Percentiles rank a stretch among this genome's conserved stretches.
These are phyloP conservation scores for Thelonectria blattea DNA, from an alignment of 2,329 filamentous ascomycete species.

Conservation along the genomic window DNA sequence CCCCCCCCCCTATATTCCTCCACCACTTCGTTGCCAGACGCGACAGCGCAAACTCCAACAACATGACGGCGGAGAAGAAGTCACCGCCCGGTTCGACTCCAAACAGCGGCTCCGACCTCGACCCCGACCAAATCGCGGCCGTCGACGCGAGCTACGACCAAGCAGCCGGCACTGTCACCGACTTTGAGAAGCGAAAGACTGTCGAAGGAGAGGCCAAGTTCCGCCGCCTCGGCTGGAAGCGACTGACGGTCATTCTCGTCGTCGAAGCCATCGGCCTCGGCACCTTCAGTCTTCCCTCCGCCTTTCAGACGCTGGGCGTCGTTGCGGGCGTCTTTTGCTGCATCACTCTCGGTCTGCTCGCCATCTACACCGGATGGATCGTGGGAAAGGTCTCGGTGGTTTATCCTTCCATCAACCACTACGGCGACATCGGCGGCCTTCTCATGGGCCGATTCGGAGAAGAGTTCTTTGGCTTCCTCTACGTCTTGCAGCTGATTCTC, in stretches of 20 bases:
- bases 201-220: constrained; percentile 25
- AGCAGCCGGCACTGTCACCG: constrained; percentile 21
- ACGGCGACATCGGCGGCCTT: constrained; percentile 67
- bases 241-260: constrained; percentile 26
- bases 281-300: constrained; percentile 25
- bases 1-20: background rate
- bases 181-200: constrained; percentile 26
- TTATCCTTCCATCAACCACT: constrained; percentile 61
- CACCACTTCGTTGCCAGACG: background rate
- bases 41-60: background rate
- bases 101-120: constrained; percentile 3
- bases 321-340: constrained; percentile 44
- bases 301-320: constrained; percentile 25
- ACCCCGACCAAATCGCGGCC: constrained; percentile 17
- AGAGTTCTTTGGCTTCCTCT: constrained; percentile 62
- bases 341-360: constrained; percentile 43
- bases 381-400: constrained; percentile 48
- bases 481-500: constrained; percentile 67
- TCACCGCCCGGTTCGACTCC: background rate
- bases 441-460: constrained; percentile 61
- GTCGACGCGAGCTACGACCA: constrained; percentile 20
- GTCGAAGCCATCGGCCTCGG: constrained; percentile 29
- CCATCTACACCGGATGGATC: constrained; percentile 47
- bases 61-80: constrained; percentile 12
- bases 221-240: constrained; percentile 27